phyloP scores from a whole-genome alignment of 306 rosid genomes.

The Geum urbanum region DNA sequence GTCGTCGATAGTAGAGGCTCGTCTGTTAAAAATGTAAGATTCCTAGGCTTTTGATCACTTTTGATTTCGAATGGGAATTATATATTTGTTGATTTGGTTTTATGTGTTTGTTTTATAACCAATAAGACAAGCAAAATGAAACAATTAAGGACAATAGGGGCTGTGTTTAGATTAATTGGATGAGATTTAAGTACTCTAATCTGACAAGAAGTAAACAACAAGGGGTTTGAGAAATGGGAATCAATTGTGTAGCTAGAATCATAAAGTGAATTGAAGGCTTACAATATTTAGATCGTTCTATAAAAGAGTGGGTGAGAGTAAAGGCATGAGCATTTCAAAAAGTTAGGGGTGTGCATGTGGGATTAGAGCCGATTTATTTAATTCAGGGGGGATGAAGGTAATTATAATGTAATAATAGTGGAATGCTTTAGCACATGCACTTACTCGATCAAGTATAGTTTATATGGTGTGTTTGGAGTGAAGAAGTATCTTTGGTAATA shows the following conservation, averaged over 20 bases:
- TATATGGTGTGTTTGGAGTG: background rate
- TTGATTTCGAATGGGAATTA: background rate
- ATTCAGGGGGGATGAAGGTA: background rate
- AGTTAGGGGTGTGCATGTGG: conserved; percentile 11
- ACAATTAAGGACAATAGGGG: background rate
- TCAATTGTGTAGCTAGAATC: conserved; percentile 6
- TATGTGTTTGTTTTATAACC: background rate
- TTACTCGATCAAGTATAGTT: background rate
- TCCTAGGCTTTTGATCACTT: background rate
- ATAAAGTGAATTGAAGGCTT: background rate
- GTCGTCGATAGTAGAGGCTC: conserved; percentile 56
- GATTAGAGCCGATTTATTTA: background rate
- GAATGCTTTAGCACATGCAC: background rate
- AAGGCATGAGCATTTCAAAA: conserved; percentile 17
- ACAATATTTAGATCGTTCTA: background rate
- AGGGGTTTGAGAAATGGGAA: conserved; percentile 6
- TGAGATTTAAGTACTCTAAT: conserved; percentile 6
- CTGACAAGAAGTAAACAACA: conserved; percentile 16
- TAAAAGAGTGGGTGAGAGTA: conserved; percentile 4
- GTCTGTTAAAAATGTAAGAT: conserved; percentile 60
- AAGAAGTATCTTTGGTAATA: conserved; percentile 13
- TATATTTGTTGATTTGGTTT: background rate
- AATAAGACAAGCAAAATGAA: conserved; percentile 12
- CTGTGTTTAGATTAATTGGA: background rate
- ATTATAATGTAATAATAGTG: background rate